Conservation (phyloP, 805 yeast genomes). For the Candida pseudoglaebosa region DNA sequence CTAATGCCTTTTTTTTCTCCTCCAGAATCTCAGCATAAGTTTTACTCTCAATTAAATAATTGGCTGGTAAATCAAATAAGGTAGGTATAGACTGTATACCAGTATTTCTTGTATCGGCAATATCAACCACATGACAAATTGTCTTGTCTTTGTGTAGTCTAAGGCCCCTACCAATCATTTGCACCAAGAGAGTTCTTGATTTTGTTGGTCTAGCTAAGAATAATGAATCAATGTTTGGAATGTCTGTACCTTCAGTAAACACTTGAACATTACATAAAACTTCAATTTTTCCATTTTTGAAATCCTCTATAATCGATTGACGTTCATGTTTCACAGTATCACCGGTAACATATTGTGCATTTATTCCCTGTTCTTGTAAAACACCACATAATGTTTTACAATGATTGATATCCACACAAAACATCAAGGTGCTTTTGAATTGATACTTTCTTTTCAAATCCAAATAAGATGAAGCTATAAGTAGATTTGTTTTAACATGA, state of each 20-base stretch:
- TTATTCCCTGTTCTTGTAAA: slow-evolving; percentile 57
- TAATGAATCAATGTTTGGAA: slow-evolving; percentile 82
- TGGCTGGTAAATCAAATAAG: slow-evolving; percentile 32
- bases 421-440: slow-evolving; percentile 64
- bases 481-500: slow-evolving; percentile 47
- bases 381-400: slow-evolving; percentile 49
- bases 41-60: slow-evolving; percentile 22
- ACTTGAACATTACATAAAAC: slow-evolving; percentile 86
- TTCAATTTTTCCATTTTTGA: slow-evolving; percentile 57
- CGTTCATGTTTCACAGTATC: slow-evolving; percentile 54
- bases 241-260: slow-evolving; percentile 92
- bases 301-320: slow-evolving; percentile 49
- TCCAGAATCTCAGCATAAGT: slow-evolving; percentile 28
- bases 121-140: slow-evolving; percentile 71
- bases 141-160: slow-evolving; percentile 59
- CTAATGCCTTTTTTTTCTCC: slow-evolving; percentile 11
- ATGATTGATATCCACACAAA: slow-evolving; percentile 74
- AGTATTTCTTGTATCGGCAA: slow-evolving; percentile 56
- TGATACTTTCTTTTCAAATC: slow-evolving; percentile 27
- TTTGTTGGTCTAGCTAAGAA: slow-evolving; percentile 77
- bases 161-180: slow-evolving; percentile 90
- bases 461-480: slow-evolving; percentile 53
- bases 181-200: slow-evolving; percentile 67
- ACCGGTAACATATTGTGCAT: slow-evolving; percentile 70
- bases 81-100: slow-evolving; percentile 58